These are phyloP conservation scores for Combretum micranthum DNA, from an alignment of 345 rosid species.

Conservation along the genomic window DNA sequence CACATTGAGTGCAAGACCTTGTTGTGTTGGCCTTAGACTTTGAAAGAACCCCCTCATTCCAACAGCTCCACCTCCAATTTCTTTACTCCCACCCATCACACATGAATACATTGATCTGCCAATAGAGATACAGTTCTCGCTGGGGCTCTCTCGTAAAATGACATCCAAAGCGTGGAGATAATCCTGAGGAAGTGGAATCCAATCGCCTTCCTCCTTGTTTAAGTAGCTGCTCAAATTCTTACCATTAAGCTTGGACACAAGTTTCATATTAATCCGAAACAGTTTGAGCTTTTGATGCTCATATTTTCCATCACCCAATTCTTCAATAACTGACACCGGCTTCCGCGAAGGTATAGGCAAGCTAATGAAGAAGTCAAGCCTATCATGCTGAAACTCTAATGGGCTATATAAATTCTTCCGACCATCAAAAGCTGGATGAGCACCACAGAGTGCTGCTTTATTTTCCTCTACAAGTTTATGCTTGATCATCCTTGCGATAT, in stretches of 20 bases:
- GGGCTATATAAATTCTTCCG: slow-evolving; percentile 76
- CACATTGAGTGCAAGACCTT: slow-evolving; percentile 87
- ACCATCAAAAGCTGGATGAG: slow-evolving; percentile 79
- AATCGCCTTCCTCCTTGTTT: slow-evolving; percentile 59
- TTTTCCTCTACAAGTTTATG: slow-evolving; percentile 62
- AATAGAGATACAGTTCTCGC: slow-evolving; percentile 61
- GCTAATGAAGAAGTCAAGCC: slow-evolving; percentile 76
- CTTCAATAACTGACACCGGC: slow-evolving; percentile 16
- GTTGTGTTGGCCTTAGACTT: slow-evolving; percentile 89
- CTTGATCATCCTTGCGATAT: slow-evolving; percentile 78
- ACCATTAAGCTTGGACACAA: slow-evolving; percentile 79
- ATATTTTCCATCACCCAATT: slow-evolving; percentile 30
- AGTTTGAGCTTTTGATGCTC: slow-evolving; percentile 51
- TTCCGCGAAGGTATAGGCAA: slow-evolving; percentile 67
- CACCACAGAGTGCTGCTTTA: slow-evolving; percentile 44
- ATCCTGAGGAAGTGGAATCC: slow-evolving; percentile 85
- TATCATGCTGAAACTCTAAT: slow-evolving; percentile 73
- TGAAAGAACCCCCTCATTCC: slow-evolving; percentile 94
- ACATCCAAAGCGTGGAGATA: slow-evolving; percentile 93
- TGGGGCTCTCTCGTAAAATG: slow-evolving; percentile 75
- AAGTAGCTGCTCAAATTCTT: slow-evolving; percentile 54
- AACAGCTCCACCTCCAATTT: slow-evolving; percentile 88
- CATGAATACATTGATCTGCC: slow-evolving; percentile 82
- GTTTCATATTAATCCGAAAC: slow-evolving; percentile 63
- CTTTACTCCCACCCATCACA: slow-evolving; percentile 69